Conservation (phyloP, 1,139 yeast species). For the Blastobotrys malaysiensis region DNA sequence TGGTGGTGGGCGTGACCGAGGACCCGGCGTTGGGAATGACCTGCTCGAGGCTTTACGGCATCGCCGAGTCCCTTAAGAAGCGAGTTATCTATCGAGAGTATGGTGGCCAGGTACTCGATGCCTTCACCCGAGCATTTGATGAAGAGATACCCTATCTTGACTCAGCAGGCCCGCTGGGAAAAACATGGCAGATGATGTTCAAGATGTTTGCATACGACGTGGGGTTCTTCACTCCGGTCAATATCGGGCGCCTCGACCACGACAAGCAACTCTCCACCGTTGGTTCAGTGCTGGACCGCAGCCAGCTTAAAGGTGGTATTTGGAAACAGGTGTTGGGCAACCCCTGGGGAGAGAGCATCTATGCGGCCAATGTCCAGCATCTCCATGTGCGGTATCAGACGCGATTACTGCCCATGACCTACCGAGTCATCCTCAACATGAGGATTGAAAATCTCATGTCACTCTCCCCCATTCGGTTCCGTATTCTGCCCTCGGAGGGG, state of each 20-base stretch:
- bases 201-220: constrained; percentile 19
- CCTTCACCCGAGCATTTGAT: neutral
- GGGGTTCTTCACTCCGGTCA: constrained; percentile 21
- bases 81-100: constrained; percentile 12
- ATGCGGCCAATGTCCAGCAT: constrained; percentile 26
- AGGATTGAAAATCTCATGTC: constrained; percentile 20
- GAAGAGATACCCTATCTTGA: neutral
- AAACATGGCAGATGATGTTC: constrained; percentile 17
- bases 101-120: constrained; percentile 14
- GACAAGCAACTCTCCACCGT: neutral
- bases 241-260: constrained; percentile 10
- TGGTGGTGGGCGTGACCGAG: constrained; percentile 11
- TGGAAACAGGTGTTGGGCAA: constrained; percentile 22
- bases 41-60: constrained; percentile 10
- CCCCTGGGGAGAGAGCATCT: constrained; percentile 25
- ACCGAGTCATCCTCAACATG: constrained; percentile 23
- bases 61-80: constrained; percentile 13
- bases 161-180: constrained; percentile 4
- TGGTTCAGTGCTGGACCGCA: neutral
- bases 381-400: constrained; percentile 24
- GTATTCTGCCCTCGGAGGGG: constrained; percentile 9
- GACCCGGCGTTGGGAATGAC: constrained; percentile 13
- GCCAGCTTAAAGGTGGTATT: constrained; percentile 12
- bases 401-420: constrained; percentile 24
- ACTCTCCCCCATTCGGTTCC: constrained; percentile 22